A percentile compares a stretch with the other conserved stretches of the same genome.
Evolutionary conservation across 495 filamentous ascomycete species (phyloP).

Genomic region (Neurospora sp.): DNA sequence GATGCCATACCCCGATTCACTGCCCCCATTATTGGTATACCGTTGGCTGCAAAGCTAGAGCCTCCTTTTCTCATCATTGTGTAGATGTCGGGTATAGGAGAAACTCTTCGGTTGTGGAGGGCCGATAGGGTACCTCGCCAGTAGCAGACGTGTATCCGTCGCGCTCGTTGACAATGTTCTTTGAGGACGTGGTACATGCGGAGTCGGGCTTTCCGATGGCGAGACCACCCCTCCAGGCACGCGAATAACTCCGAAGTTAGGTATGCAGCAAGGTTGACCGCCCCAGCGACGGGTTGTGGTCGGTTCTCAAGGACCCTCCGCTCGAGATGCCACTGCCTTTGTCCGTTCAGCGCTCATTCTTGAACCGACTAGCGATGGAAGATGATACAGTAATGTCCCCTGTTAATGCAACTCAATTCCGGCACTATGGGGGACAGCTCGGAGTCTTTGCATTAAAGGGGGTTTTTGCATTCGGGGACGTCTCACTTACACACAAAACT

Average conservation of each 20-base stretch:
- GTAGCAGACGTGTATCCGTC: constrained; percentile 65
- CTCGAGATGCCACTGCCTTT: no score
- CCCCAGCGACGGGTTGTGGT: not conserved
- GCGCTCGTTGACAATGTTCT: constrained; percentile 71
- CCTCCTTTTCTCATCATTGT: not conserved
- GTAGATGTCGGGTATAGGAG: constrained; percentile 45
- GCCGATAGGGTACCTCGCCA: constrained; percentile 72
- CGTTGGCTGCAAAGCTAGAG: not conserved
- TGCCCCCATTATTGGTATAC: not conserved
- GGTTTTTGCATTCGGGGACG: not conserved
- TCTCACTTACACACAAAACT: no score
- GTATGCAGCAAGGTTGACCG: constrained; percentile 44
- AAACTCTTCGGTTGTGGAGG: constrained; percentile 46
- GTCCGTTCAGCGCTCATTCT: no score
- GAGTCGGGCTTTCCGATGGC: constrained; percentile 78
- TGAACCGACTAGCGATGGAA: no score
- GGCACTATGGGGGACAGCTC: no score
- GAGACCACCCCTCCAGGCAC: constrained; percentile 82
- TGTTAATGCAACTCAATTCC: no score
- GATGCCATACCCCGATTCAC: not conserved
- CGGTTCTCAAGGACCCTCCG: not conserved
- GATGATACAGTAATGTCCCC: no score
- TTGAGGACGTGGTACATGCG: constrained; percentile 81
- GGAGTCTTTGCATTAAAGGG: no score
- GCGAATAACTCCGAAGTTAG: constrained; percentile 40